Evolutionary conservation across 768 basidiomycete genomes (phyloP).

Genomic region (Lentinula boryana): DNA sequence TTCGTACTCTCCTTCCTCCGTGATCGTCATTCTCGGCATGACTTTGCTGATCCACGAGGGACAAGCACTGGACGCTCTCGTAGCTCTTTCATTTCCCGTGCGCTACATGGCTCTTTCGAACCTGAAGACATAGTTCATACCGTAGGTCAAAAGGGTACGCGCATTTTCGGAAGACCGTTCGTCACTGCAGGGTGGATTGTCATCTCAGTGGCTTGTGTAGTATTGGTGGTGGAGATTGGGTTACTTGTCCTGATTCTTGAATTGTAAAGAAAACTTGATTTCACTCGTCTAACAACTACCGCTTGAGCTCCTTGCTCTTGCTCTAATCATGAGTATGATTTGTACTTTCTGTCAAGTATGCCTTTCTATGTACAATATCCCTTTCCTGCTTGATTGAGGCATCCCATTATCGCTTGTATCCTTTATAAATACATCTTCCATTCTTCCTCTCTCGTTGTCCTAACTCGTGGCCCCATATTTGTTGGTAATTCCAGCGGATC

Average conservation of each 20-base stretch:
- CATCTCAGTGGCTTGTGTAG: conserved; percentile 50
- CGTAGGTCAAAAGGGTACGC: conserved; percentile 52
- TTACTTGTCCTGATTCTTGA: conserved; percentile 58
- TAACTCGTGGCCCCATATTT: too few species aligned
- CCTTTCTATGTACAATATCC: too few species aligned
- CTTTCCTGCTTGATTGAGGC: too few species aligned
- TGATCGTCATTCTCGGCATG: conserved; percentile 60
- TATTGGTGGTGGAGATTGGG: conserved; percentile 58
- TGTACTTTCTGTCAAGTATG: neutral
- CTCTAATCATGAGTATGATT: neutral
- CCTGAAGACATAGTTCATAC: conserved; percentile 41
- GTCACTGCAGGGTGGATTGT: conserved; percentile 77
- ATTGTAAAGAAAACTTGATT: conserved; percentile 18
- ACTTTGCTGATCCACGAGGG: conserved; percentile 61
- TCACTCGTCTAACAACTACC: neutral
- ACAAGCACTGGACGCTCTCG: neutral
- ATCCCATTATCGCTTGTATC: too few species aligned
- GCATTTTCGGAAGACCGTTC: conserved; percentile 73
- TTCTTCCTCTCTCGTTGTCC: too few species aligned
- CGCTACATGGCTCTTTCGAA: conserved; percentile 10
- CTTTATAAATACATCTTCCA: too few species aligned
- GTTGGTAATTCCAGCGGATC: too few species aligned
- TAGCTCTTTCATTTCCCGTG: conserved; percentile 3
- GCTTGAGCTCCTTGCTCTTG: neutral
- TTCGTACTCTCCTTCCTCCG: conserved; percentile 55